Evolutionary conservation across 2,329 filamentous ascomycete species (phyloP), one percentile per base, ranked within the genome.

Genomic region (Aureobasidium sp.): DNA sequence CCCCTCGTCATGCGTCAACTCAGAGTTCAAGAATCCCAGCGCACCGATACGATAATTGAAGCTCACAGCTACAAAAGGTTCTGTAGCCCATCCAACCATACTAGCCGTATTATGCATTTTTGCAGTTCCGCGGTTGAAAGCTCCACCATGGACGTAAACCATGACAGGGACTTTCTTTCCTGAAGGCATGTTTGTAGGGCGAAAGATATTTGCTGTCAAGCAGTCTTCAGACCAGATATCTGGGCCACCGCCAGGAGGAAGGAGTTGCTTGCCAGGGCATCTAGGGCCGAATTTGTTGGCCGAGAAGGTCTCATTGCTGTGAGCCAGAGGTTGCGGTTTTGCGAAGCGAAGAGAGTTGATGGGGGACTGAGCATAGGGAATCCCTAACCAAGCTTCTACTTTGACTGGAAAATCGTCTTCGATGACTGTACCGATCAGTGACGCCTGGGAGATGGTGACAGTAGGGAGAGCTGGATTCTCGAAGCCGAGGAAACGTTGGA

Each of bases 1-100:
- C 0, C 82, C 84, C 54, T 80, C 79, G 41, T 79, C 78, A 9
- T 78, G 76, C 11, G 80, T 79, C 48, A 81, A 62, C 2, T 70
- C 70, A 21, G 79, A 85, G 25, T 84, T 82, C 37, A 89, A 71
- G 72, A 92, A 91, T 0, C 88, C 88, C 64, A 90, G 75, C 7
- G 83, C 81, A 2, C 85, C 85, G 61, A 89, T 78, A 2, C 86
- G 80, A 64, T 63, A 53, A 68, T 72, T 47, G 68, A 72, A 59
- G 65, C 71, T 63, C 7, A 67, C 65, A 42, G 64, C 63, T 11
- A 69, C 53, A 32, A 69, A 72, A 10, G 79, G 78, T 30, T 72
- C 66, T 27, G 68, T 67, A 2, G 70, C 71, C 65, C 81, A 86
- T 5, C 81, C 78, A 16, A 87, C 81, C 73, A 89, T 83, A 39